Base-by-base conservation (phyloP, 805 yeast species). In the Candida methanosorbosa region DNA sequence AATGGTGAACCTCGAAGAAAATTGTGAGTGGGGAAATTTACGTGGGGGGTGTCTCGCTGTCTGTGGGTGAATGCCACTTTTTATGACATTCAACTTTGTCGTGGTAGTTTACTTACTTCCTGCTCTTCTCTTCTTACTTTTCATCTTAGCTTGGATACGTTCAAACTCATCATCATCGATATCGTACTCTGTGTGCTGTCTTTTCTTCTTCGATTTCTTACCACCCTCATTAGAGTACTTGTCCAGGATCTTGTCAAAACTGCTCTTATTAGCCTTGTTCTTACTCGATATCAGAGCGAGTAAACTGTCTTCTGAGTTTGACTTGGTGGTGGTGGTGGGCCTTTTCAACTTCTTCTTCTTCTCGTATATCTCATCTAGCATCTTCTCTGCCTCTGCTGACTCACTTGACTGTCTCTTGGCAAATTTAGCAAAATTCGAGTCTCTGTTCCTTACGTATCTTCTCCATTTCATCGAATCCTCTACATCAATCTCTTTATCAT, bases 311-410 rank as follows among this genome's bases (percentile, higher is more conserved):
- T 61, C 70, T 4, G 50, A 50, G 15, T 49, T 56, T 17, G 42
- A 48, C 30, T 49, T 16, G 9, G 14, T 12, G 12, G 14, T 12
- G 9, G 14, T 12, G 12, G 14, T 12, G 7, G 9, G 27, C 21
- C 16, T 30, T 21, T 50, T 48, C 44, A 37, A 43, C 34, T 49
- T 61, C 12, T 45, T 67, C 50, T 52, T 56, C 27, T 33, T 23
- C n/a, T n/a, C n/a, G 49, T 51, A 56, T 29, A 60, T 58, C 42
- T 58, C 55, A 39, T 59, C 51, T 42, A 67, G 65, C 42, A 70
- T 50, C 40, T 60, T 62, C 38, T 68, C 73, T 0, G 83, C 84
- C 48, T 79, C 78, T 39, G 66, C 65, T 2, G 86, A 80, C 46
- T 81, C 87, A 40, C 70, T 75, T 12, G 75, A 77, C 40, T 73